Evolutionary conservation across 768 basidiomycete genomes (phyloP).

Genomic region (Lactarius sp.): DNA sequence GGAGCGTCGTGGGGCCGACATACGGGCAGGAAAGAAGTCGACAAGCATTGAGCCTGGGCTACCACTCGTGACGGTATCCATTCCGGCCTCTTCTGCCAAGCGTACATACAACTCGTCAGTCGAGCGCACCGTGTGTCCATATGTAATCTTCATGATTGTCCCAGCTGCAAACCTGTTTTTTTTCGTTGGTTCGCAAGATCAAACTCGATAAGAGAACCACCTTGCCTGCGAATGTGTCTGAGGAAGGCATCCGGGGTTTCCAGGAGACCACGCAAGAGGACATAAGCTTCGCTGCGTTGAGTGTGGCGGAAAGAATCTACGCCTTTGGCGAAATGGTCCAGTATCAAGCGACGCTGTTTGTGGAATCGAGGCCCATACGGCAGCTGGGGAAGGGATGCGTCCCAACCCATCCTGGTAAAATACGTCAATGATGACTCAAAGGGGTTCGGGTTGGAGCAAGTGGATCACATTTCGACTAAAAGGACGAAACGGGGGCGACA

Average conservation of each 20-base stretch:
- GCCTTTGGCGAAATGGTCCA: conserved; percentile 27
- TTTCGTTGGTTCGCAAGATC: background rate
- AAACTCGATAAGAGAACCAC: background rate
- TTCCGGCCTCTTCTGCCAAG: conserved; percentile 29
- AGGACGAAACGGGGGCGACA: conserved; percentile 33
- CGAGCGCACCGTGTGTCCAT: conserved; percentile 32
- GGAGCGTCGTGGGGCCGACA: conserved; percentile 11
- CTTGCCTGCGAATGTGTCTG: conserved; percentile 29
- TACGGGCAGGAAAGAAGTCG: conserved; percentile 34
- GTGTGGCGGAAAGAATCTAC: conserved; percentile 26
- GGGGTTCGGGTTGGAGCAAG: no score
- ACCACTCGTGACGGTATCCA: conserved; percentile 26
- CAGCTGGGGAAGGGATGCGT: conserved; percentile 20
- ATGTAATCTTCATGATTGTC: conserved; percentile 32
- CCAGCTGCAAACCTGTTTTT: conserved; percentile 30
- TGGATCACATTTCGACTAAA: conserved; percentile 29
- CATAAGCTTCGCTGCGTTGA: conserved; percentile 29
- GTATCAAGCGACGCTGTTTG: conserved; percentile 31
- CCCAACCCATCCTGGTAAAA: conserved; percentile 26
- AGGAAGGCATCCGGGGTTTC: conserved; percentile 30
- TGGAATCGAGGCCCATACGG: conserved; percentile 31
- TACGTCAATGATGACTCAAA: background rate
- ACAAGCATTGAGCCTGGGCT: conserved; percentile 32
- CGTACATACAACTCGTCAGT: conserved; percentile 32
- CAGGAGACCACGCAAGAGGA: conserved; percentile 29